phyloP scores from a whole-genome alignment of 2,329 filamentous ascomycete species.

The Cordyceps tenuipes region DNA sequence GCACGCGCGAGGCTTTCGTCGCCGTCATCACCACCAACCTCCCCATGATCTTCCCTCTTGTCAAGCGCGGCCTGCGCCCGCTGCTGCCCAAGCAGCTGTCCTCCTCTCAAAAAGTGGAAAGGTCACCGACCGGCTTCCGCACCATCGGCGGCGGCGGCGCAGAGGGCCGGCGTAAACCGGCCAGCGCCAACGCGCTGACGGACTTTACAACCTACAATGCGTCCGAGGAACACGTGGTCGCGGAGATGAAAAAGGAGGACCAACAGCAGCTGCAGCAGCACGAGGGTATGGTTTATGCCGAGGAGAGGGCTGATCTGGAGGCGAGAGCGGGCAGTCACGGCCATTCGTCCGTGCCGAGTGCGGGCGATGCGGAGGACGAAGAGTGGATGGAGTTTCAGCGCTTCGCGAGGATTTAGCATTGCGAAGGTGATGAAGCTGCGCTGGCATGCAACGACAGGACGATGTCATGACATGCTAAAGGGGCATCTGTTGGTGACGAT shows the following conservation, averaged over 20 bases:
- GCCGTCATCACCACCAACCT: constrained; percentile 36
- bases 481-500: not conserved
- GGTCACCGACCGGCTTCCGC: constrained; percentile 12
- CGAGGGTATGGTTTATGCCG: not conserved
- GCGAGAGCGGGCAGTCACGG: not conserved
- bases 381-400: not conserved
- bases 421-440: no score
- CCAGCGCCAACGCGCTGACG: not conserved
- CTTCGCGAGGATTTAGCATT: not conserved
- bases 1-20: constrained; percentile 35
- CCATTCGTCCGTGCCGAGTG: not conserved
- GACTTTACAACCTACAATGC: not conserved
- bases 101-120: constrained; percentile 3
- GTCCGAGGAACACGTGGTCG: not conserved
- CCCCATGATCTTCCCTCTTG: constrained; percentile 37
- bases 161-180: not conserved
- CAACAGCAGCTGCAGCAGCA: not conserved
- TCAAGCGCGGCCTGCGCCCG: constrained; percentile 31
- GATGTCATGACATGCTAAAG: not conserved
- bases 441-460: not conserved
- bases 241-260: not conserved
- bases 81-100: constrained; percentile 15
- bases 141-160: constrained; percentile 13
- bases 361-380: not conserved
- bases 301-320: not conserved